A percentile compares a stretch with the other conserved stretches of the same genome.
Evolutionary conservation across 495 filamentous ascomycete genomes (phyloP).

Genomic region (Neurospora sp.): DNA sequence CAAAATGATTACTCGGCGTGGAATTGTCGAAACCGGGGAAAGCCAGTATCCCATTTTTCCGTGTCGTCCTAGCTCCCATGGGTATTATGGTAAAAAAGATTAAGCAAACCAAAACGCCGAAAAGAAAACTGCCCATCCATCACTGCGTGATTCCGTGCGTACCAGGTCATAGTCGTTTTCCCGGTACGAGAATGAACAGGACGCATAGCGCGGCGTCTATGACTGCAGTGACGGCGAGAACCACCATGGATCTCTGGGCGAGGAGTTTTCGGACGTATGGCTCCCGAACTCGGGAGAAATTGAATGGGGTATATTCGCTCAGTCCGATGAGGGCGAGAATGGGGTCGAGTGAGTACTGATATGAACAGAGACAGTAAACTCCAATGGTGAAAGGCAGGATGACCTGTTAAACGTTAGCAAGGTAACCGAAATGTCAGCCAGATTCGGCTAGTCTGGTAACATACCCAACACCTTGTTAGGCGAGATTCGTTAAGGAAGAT

Average conservation of each 20-base stretch:
- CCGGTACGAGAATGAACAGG: conserved; percentile 88
- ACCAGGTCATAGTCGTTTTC: conserved; percentile 57
- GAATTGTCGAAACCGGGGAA: neutral
- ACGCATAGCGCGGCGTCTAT: conserved; percentile 67
- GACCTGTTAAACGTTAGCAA: conserved; percentile 44
- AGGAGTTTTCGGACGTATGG: conserved; percentile 80
- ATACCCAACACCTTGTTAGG: conserved; percentile 70
- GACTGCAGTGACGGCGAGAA: conserved; percentile 58
- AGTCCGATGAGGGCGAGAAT: conserved; percentile 77
- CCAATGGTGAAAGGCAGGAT: conserved; percentile 91
- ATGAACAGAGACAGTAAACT: conserved; percentile 75
- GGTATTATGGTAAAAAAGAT: neutral
- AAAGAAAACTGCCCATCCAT: neutral
- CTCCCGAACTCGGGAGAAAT: conserved; percentile 75
- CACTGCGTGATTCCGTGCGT: neutral
- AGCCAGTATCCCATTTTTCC: neutral
- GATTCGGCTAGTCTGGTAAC: conserved; percentile 16
- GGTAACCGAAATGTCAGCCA: neutral
- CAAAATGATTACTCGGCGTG: neutral
- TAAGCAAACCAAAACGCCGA: neutral
- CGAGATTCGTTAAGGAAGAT: conserved; percentile 79
- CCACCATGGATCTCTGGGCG: conserved; percentile 68
- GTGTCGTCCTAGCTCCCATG: neutral
- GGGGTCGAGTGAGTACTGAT: conserved; percentile 92
- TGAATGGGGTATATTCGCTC: conserved; percentile 93